phyloP scores from a whole-genome alignment of 208 protist species.

The Acanthamoeba divionensis region DNA sequence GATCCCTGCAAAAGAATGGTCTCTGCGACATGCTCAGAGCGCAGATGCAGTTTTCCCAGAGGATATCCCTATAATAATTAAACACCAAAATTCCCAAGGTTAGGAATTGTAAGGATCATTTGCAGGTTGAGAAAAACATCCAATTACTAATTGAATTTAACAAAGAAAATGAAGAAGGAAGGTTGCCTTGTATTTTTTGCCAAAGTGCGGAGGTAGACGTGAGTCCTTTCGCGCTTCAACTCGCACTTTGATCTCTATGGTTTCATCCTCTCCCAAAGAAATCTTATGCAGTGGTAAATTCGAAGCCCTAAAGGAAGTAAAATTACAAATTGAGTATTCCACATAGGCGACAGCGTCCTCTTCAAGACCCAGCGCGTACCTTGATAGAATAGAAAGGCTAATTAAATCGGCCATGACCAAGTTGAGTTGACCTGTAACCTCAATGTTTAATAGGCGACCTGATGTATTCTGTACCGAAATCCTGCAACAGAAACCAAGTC shows the following conservation, averaged over 20 bases:
- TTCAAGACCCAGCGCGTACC: background rate
- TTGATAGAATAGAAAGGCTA: background rate
- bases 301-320: background rate
- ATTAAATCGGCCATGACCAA: slow-evolving; percentile 36
- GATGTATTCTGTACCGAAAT: slow-evolving; percentile 28
- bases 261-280: background rate
- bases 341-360: background rate
- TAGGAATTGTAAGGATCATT: too few species aligned
- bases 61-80: too few species aligned
- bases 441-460: background rate
- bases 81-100: too few species aligned
- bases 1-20: slow-evolving; percentile 20
- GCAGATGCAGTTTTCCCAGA: slow-evolving; percentile 11
- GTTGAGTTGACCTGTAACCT: slow-evolving; percentile 34
- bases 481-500: too few species aligned
- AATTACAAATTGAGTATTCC: background rate
- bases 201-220: background rate
- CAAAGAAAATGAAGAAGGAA: too few species aligned
- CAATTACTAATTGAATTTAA: too few species aligned
- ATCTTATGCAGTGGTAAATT: slow-evolving; percentile 17
- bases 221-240: slow-evolving; percentile 34
- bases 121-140: too few species aligned
- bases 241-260: slow-evolving; percentile 20
- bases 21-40: slow-evolving; percentile 4
- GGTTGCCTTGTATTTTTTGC: slow-evolving; percentile 53